Conservation (phyloP, 2,329 filamentous ascomycete genomes). For the Aspergillus proliferans region DNA sequence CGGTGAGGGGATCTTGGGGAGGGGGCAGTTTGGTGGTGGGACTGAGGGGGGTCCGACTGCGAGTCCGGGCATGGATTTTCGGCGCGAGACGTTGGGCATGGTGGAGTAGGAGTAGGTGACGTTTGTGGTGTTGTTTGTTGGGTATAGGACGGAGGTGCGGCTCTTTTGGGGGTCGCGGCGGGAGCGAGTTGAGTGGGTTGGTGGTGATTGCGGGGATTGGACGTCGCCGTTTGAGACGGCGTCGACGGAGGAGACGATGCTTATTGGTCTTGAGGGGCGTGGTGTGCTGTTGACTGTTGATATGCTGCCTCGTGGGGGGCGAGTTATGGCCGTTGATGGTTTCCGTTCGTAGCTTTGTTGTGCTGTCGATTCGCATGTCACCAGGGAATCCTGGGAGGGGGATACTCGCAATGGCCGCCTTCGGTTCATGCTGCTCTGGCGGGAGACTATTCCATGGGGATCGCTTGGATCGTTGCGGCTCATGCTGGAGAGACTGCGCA, state of each 20-base stretch:
- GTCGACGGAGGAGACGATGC: conserved; percentile 9
- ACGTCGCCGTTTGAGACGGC: conserved; percentile 6
- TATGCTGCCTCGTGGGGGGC: conserved; percentile 5
- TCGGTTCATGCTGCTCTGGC: conserved; percentile 6
- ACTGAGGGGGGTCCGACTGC: conserved; percentile 23
- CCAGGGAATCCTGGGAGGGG: conserved; percentile 25
- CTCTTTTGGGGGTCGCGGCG: conserved; percentile 8
- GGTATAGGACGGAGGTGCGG: conserved; percentile 10
- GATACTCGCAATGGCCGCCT: conserved; percentile 20
- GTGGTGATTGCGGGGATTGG: conserved; percentile 6
- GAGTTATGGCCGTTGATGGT: conserved; percentile 10
- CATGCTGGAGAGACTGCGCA: conserved; percentile 19
- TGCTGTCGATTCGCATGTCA: neutral
- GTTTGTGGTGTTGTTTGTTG: conserved; percentile 1
- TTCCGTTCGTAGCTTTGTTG: neutral
- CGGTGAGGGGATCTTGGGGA: conserved; percentile 26
- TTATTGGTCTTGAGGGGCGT: conserved; percentile 11
- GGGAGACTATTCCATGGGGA: conserved; percentile 4
- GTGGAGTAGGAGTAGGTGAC: neutral
- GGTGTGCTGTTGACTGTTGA: conserved; percentile 7
- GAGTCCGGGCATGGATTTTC: conserved; percentile 30
- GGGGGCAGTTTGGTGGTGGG: conserved; percentile 28
- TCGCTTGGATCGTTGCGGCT: conserved; percentile 17
- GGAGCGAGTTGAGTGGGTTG: neutral
- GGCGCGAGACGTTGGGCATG: conserved; percentile 17